Evolutionary conservation across 2,329 filamentous ascomycete genomes (phyloP), one percentile per base, ranked within the genome.

Genomic region (Monosporascus sp.): DNA sequence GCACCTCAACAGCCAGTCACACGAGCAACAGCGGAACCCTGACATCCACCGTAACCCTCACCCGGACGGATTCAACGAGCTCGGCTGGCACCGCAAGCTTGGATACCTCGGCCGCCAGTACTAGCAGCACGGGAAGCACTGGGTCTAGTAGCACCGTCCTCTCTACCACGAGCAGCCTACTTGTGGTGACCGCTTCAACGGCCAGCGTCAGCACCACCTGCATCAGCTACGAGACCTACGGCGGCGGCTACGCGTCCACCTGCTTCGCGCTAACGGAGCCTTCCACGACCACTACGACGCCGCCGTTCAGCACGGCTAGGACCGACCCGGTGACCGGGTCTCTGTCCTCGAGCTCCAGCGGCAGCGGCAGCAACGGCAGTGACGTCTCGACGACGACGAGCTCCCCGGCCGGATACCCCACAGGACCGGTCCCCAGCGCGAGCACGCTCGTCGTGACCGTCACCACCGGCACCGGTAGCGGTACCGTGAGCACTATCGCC

Each of bases 131-230:
- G 19, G 37, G 17, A 20, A 24, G 22, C 20, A 43, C 49, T 20
- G 16, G 7, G 14, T 27, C 49, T 14, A 45, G 40, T 19, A 52
- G 31, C 37, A 48, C 46, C 26, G 35, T 35, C n/a, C 52, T 48
- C 24, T 19, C 37, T 3, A 47, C 51, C 9, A 9, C 26, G 17
- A 31, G 40, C 9, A 54, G 53, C 19, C 51, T 46, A 17, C 47
- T 27, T 46, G 47, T 44, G 20, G 7, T 11, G 9, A 19, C 48
- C 24, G 6, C 20, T n/a, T 48, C 51, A 14, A 20, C 51, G 9
- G 53, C 58, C 40, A 58, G 47, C 44, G 52, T 43, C 11, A 59
- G 53, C 11, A 63, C 59, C 11, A 63, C 56, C 17, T 66, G 64
- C 52, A 2, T 59, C 26, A 51, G 56, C 2, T 53, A 59, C 26